Evolutionary conservation across 176 grass and related monocot genomes (phyloP).

Genomic region (Oryza coarctata): DNA sequence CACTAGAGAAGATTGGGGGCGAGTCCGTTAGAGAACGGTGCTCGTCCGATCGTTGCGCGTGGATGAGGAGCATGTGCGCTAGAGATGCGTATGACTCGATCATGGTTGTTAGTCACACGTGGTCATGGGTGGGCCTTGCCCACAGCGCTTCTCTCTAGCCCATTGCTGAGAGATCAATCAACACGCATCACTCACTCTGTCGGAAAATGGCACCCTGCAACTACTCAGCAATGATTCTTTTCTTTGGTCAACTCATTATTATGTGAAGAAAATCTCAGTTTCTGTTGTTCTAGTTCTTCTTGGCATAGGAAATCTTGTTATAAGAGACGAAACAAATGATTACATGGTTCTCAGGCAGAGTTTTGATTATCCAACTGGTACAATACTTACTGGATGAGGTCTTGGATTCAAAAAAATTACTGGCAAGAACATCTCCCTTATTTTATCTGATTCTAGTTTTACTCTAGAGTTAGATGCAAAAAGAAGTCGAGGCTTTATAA

Average conservation of each 20-base stretch:
- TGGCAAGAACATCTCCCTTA: background rate
- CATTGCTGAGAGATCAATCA: too few species aligned
- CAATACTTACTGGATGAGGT: background rate
- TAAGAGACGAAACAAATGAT: background rate
- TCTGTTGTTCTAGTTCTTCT: background rate
- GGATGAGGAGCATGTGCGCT: too few species aligned
- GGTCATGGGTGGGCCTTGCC: too few species aligned
- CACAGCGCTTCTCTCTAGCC: too few species aligned
- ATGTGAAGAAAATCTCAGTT: background rate
- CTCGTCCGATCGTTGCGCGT: too few species aligned
- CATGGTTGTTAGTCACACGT: too few species aligned
- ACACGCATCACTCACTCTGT: background rate
- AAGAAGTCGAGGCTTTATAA: background rate
- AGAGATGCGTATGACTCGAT: too few species aligned
- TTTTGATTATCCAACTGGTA: conserved; percentile 13
- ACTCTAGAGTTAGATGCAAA: background rate
- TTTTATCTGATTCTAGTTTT: rapidly evolving
- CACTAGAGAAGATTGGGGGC: too few species aligned
- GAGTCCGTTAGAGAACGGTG: too few species aligned
- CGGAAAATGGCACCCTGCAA: background rate
- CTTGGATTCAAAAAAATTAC: conserved; percentile 4
- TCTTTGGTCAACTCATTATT: background rate
- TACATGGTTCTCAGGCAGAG: conserved; percentile 1
- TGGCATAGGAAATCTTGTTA: conserved; percentile 15
- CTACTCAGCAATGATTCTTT: background rate